Conservation (phyloP, 179 eudicot species). For the Dionaea muscipula region DNA sequence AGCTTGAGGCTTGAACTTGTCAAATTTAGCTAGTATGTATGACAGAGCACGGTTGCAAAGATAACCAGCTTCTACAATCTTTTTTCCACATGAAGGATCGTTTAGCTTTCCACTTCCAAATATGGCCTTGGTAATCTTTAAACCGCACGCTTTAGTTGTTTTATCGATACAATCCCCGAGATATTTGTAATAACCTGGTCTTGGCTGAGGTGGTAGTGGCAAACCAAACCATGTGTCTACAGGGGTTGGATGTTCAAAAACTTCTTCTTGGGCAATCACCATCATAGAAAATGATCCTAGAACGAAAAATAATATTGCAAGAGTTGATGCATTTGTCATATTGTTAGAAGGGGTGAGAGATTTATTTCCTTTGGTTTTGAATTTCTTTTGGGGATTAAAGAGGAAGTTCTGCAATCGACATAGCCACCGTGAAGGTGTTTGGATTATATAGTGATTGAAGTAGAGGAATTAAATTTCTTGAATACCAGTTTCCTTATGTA, state of each 20-base stretch:
- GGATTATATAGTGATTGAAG: too few relatives aligned
- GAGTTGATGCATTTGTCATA: too few relatives aligned
- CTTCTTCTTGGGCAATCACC: background rate
- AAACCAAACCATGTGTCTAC: background rate
- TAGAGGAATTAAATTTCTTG: too few relatives aligned
- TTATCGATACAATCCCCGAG: background rate
- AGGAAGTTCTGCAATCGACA: too few relatives aligned
- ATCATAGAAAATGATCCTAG: too few relatives aligned
- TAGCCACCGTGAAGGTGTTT: too few relatives aligned
- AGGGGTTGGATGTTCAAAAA: background rate
- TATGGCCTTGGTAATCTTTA: background rate
- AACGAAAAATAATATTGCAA: too few relatives aligned
- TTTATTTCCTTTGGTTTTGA: too few relatives aligned
- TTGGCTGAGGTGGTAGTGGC: background rate
- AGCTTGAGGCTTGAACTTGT: background rate
- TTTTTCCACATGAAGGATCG: background rate
- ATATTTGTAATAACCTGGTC: background rate
- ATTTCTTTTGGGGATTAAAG: too few relatives aligned
- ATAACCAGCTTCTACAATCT: background rate
- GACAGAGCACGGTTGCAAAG: conserved; percentile 1
- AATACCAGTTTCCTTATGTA: too few relatives aligned
- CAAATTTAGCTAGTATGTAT: background rate
- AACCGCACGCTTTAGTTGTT: background rate
- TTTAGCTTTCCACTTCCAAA: background rate
- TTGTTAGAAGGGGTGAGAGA: too few relatives aligned